These are phyloP conservation scores for Hibiscus trionum DNA, from an alignment of 345 rosid species.

Conservation along the genomic window DNA sequence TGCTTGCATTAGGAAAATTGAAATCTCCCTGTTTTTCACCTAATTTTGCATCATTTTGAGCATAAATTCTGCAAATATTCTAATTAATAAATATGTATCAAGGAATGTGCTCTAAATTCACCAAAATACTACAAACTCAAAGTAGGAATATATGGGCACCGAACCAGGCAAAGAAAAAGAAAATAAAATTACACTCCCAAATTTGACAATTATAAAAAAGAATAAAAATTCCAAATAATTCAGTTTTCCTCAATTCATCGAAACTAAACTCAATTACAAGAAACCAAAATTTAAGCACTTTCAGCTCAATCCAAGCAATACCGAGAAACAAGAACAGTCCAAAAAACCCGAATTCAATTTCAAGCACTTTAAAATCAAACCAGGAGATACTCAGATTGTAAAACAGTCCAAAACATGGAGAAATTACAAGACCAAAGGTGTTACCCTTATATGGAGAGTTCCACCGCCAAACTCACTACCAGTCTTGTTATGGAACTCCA, in stretches of 20 bases:
- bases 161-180: too few relatives aligned
- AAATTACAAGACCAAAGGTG: background rate
- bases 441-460: slow-evolving; percentile 70
- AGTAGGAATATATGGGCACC: background rate
- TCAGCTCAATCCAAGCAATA: too few relatives aligned
- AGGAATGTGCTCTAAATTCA: background rate
- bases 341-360: too few relatives aligned
- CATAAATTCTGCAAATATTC: slow-evolving; percentile 1
- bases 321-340: too few relatives aligned
- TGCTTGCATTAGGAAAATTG: too few relatives aligned
- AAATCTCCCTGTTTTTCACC: too few relatives aligned
- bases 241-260: background rate
- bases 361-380: too few relatives aligned
- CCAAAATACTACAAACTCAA: background rate
- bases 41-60: slow-evolving; percentile 10
- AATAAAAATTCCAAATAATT: background rate
- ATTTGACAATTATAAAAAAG: background rate
- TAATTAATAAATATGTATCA: background rate
- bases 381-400: too few relatives aligned
- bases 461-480: slow-evolving; percentile 89
- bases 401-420: too few relatives aligned
- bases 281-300: too few relatives aligned
- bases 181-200: background rate
- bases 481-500: slow-evolving; percentile 79
- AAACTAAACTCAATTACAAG: background rate